Conservation (phyloP, 2,329 filamentous ascomycete genomes). For the Exserohilum turcica region DNA sequence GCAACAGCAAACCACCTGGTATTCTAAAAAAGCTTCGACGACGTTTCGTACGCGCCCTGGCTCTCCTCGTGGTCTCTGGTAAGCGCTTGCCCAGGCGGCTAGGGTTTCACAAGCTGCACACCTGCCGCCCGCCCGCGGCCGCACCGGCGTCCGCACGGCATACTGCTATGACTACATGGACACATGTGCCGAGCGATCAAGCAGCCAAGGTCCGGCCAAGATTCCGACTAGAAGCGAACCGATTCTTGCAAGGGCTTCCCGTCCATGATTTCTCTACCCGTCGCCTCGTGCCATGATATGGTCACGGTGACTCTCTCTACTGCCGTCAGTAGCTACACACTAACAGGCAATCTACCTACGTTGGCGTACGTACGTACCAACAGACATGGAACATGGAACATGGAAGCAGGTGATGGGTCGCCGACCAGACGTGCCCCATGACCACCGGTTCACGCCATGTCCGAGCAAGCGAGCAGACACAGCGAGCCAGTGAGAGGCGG, state of each 20-base stretch:
- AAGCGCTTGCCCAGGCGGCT: constrained; percentile 10
- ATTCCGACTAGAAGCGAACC: background rate
- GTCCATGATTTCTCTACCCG: background rate
- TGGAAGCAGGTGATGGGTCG: too few relatives aligned
- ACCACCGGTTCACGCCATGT: too few relatives aligned
- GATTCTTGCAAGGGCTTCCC: background rate
- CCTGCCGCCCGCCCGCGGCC: background rate
- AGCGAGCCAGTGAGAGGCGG: too few relatives aligned
- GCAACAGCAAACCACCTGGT: background rate
- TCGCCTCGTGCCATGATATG: constrained; percentile 2
- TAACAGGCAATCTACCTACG: background rate
- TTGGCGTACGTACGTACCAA: too few relatives aligned
- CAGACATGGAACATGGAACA: too few relatives aligned
- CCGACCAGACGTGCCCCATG: too few relatives aligned
- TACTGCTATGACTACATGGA: too few relatives aligned
- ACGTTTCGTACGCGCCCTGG: background rate
- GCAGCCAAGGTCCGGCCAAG: background rate
- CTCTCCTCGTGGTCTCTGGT: background rate
- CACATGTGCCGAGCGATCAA: background rate
- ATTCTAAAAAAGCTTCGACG: background rate
- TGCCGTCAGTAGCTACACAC: too few relatives aligned
- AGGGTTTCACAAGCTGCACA: constrained; percentile 7
- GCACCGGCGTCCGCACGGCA: too few relatives aligned
- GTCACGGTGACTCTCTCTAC: background rate
- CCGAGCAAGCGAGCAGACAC: too few relatives aligned